phyloP scores from a whole-genome alignment of 164 flowering plant species.

The Sedum album region DNA sequence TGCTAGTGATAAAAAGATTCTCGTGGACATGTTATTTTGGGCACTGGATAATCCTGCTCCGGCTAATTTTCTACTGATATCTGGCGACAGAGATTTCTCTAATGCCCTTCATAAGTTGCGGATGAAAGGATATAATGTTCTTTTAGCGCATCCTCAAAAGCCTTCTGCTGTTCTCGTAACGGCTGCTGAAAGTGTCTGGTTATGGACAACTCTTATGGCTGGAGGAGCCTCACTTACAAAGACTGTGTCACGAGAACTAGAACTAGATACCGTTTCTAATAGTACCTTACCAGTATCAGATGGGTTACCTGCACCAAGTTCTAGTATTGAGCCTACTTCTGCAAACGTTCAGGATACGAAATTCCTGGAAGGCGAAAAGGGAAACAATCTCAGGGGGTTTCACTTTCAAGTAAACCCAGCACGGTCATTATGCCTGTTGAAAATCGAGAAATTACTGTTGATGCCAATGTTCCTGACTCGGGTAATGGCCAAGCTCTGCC shows the following conservation, averaged over 20 bases:
- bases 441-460: too few species aligned
- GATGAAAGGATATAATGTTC: slow-evolving; percentile 80
- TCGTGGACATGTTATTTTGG: too few species aligned
- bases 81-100: slow-evolving; percentile 88
- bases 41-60: slow-evolving; percentile 99
- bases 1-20: too few species aligned
- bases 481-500: too few species aligned
- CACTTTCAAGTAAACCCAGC: too few species aligned
- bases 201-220: too few species aligned
- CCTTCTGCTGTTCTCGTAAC: slow-evolving; percentile 75
- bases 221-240: slow-evolving; percentile 60
- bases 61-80: too few species aligned
- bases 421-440: too few species aligned
- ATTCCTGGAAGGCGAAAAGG: background rate
- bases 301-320: slow-evolving; percentile 11
- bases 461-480: too few species aligned
- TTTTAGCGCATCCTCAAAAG: slow-evolving; percentile 61
- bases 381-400: too few species aligned
- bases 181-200: slow-evolving; percentile 89
- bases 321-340: slow-evolving; percentile 22
- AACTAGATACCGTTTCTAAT: slow-evolving; percentile 16
- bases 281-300: slow-evolving; percentile 18
- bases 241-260: slow-evolving; percentile 35
- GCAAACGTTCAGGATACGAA: slow-evolving; percentile 17
- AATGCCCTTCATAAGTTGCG: slow-evolving; percentile 91